Evolutionary conservation across 2,329 filamentous ascomycete species (phyloP).

Genomic region (Sarocladium brachiariae): DNA sequence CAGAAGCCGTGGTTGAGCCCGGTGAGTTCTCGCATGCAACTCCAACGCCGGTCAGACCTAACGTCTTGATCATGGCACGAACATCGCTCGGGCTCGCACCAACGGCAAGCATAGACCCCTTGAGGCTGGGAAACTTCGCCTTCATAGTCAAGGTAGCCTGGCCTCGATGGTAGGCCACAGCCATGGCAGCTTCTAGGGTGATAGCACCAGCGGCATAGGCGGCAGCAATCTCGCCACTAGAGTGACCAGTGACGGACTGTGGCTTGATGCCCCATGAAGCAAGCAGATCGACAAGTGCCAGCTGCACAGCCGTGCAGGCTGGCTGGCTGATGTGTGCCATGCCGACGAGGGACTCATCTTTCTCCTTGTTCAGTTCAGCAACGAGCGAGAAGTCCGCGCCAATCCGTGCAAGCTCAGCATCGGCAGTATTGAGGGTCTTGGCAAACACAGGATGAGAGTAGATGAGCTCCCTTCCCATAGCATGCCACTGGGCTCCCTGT

Average conservation of each 20-base stretch:
- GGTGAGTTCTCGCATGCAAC: conserved; percentile 16
- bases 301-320: conserved; percentile 29
- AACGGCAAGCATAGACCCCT: conserved; percentile 50
- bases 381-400: neutral
- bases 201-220: conserved; percentile 30
- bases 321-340: conserved; percentile 21
- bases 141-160: conserved; percentile 10
- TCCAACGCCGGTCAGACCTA: neutral
- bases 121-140: conserved; percentile 12
- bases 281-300: conserved; percentile 33
- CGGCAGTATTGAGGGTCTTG: neutral
- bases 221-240: conserved; percentile 34
- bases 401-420: neutral
- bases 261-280: conserved; percentile 21
- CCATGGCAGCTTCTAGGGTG: conserved; percentile 14
- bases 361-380: neutral
- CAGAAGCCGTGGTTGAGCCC: conserved; percentile 11
- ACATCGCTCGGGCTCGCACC: conserved; percentile 21
- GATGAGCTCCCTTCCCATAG: conserved; percentile 21
- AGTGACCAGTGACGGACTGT: conserved; percentile 30
- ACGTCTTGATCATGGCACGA: neutral
- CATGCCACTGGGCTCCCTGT: conserved; percentile 21
- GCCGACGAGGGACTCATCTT: neutral
- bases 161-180: conserved; percentile 10
- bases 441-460: conserved; percentile 10